phyloP scores from a whole-genome alignment of 129 eudicot species.

The Lactuca saligna region DNA sequence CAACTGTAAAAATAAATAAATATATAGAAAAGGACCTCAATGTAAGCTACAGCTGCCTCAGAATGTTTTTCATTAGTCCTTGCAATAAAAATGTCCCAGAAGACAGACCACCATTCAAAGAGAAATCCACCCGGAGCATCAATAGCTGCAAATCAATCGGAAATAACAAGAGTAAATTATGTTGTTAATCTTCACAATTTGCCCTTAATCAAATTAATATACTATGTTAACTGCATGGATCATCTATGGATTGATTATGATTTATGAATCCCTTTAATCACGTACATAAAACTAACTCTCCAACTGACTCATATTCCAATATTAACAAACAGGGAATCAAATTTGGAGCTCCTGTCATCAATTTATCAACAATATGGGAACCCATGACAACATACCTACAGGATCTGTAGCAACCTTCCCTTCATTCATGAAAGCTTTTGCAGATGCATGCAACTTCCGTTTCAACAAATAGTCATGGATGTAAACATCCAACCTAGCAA shows the following conservation, averaged over 20 bases:
- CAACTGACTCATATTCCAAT: constrained; percentile 4
- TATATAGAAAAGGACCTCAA: constrained; percentile 58
- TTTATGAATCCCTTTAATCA: background rate
- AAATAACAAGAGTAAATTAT: background rate
- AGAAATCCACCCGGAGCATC: constrained; percentile 99
- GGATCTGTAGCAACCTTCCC: constrained; percentile 99
- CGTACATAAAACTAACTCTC: constrained; percentile 11
- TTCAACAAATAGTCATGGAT: constrained; percentile 92
- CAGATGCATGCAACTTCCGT: constrained; percentile 87
- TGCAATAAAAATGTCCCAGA: constrained; percentile 97
- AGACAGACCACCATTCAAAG: constrained; percentile 99
- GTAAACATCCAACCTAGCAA: constrained; percentile 92
- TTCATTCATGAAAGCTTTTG: constrained; percentile 98
- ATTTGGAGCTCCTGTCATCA: background rate
- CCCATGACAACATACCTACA: constrained; percentile 60
- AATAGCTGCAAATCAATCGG: constrained; percentile 56
- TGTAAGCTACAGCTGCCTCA: constrained; percentile 96
- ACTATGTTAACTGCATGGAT: background rate
- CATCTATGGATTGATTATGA: background rate
- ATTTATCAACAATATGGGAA: background rate
- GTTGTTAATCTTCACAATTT: too few species aligned
- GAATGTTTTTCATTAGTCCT: constrained; percentile 98
- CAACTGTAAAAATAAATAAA: background rate
- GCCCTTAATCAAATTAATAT: background rate
- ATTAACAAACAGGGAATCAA: constrained; percentile 13